phyloP scores from a whole-genome alignment of 805 yeast species.

The Saturnispora ahearnii region DNA sequence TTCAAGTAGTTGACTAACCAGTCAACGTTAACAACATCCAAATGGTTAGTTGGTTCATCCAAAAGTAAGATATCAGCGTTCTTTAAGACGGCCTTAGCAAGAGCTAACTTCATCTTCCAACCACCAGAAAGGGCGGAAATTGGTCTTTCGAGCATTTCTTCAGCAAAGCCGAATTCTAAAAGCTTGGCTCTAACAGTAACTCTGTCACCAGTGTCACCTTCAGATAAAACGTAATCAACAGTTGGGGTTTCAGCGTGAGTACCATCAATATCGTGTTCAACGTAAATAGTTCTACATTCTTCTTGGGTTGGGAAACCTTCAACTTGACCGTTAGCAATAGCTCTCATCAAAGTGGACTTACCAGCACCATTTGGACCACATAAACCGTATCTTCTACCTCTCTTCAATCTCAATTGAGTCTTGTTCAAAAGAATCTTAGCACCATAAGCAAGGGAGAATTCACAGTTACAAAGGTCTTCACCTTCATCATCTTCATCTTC shows the following conservation, averaged over 20 bases:
- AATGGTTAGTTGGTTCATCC: slow-evolving; percentile 99
- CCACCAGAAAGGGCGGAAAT: slow-evolving; percentile 98
- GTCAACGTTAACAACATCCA: slow-evolving; percentile 99
- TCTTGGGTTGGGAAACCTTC: slow-evolving; percentile 99
- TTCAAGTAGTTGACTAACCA: slow-evolving; percentile 99
- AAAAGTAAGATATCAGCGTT: slow-evolving; percentile 95
- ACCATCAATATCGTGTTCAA: slow-evolving; percentile 99
- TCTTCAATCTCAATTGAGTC: slow-evolving; percentile 97
- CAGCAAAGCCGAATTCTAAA: slow-evolving; percentile 86
- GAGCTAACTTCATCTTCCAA: slow-evolving; percentile 99
- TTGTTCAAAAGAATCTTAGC: slow-evolving; percentile 99
- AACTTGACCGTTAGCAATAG: slow-evolving; percentile 95
- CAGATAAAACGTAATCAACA: slow-evolving; percentile 68
- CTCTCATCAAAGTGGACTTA: slow-evolving; percentile 94
- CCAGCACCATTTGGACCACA: slow-evolving; percentile 99
- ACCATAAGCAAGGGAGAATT: slow-evolving; percentile 99
- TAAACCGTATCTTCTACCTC: slow-evolving; percentile 99
- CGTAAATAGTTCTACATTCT: slow-evolving; percentile 98
- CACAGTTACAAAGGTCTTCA: slow-evolving; percentile 99
- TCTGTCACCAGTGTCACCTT: slow-evolving; percentile 56
- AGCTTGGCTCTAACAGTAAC: slow-evolving; percentile 70
- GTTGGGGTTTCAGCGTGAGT: slow-evolving; percentile 95
- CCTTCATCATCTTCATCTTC: slow-evolving; percentile 95
- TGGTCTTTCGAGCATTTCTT: slow-evolving; percentile 89
- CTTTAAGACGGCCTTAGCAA: slow-evolving; percentile 98